Base-by-base conservation (phyloP, 2,329 filamentous ascomycete species). In the Xylaria sp. region DNA sequence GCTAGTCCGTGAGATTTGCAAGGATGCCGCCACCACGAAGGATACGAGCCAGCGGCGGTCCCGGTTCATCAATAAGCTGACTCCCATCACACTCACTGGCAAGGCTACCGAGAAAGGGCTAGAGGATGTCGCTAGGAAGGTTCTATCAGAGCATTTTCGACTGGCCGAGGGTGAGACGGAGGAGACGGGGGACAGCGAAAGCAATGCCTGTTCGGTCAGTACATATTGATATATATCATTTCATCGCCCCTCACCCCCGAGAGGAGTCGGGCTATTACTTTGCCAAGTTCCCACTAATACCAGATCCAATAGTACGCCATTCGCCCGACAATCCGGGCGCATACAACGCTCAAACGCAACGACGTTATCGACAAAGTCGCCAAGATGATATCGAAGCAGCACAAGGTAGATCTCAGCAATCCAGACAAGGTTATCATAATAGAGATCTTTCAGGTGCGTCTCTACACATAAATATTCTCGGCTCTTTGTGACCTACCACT, bases 361-460 rank as follows among this genome's bases (percentile, higher is more conserved):
- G 83, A 83, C 19, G 84, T 95, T 57, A 95, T 96, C 78, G 88
- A 90, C 75, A 87, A 86, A 70, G 85, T 95, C 70, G 93, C 92
- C 4, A 82, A 83, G 47, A 81, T 90, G 34, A 87, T 94, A 69
- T 88, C 89, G 58, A 81, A 85, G 9, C 85, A 85, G 47, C 93
- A 96, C 80, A 91, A 90, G 75, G 93, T 96, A 67, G 89, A 94
- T 74, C 85, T 97, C n/a, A 87, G 85, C 56, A 86, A 85, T n/a
- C 92, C 92, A 39, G 92, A 95, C 80, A 88, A 93, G 76, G 88
- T 94, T 36, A 90, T 96, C 73, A 81, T 95, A 69, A 88, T 96
- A 65, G 92, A 96, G 75, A 86, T 96, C 65, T 95, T 92, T 79
- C 89, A 93, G 86, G 92, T 93, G 85, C 71, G 79, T 67, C 6